These are phyloP conservation scores for Mesotaenium endlicherianum DNA, from an alignment of 139 green algal genomes.

Conservation along the genomic window DNA sequence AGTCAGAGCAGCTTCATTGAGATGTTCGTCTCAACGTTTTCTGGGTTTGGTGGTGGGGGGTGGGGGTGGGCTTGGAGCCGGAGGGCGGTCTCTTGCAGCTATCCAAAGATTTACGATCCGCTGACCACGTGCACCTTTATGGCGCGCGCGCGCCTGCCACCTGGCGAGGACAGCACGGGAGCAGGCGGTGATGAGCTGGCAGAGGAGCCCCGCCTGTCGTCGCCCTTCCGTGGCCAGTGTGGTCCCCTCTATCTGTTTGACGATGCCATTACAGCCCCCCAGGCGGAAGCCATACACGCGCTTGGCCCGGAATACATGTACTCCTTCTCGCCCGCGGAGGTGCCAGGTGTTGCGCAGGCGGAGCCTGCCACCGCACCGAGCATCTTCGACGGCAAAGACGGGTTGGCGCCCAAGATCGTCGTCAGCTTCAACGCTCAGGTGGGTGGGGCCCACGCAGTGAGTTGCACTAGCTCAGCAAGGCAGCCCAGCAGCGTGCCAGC, in stretches of 20 bases:
- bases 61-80: not conserved
- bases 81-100: constrained; percentile 12
- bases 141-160: not conserved
- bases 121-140: constrained; percentile 19
- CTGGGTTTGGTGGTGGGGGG: not conserved
- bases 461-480: too few relatives aligned
- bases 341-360: not conserved
- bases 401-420: constrained; percentile 16
- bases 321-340: constrained; percentile 30
- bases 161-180: not conserved
- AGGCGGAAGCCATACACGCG: constrained; percentile 17
- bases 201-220: too few relatives aligned
- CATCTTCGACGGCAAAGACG: constrained; percentile 36
- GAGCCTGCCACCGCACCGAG: not conserved
- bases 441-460: too few relatives aligned
- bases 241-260: constrained; percentile 46
- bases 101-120: constrained; percentile 37
- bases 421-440: constrained; percentile 40
- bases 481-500: too few relatives aligned
- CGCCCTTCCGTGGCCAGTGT: constrained; percentile 35
- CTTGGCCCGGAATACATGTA: constrained; percentile 45
- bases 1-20: too few relatives aligned
- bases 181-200: not conserved
- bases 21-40: too few relatives aligned
- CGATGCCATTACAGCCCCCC: constrained; percentile 6